Evolutionary conservation across 2,329 filamentous ascomycete species (phyloP).

Genomic region (Colletotrichum sp.): DNA sequence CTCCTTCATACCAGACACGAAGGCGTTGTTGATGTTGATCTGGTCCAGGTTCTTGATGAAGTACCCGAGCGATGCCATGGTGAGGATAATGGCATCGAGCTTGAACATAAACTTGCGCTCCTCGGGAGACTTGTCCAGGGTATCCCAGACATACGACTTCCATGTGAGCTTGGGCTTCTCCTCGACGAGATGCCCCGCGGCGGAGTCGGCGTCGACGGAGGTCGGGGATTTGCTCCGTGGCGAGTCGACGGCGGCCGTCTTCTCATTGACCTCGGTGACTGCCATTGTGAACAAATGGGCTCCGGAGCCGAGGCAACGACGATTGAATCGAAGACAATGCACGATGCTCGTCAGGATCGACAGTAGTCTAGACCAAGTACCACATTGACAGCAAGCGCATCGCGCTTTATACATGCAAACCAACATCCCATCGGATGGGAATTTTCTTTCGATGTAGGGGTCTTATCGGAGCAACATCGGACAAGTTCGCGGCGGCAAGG

Average conservation of each 20-base stretch:
- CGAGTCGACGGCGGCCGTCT: neutral
- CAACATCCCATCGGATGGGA: neutral
- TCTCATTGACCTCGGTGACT: neutral
- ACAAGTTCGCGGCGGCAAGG: no score
- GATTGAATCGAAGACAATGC: neutral
- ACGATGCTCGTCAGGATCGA: neutral
- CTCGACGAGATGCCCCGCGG: constrained; percentile 19
- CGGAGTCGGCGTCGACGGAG: neutral
- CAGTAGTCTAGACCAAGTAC: neutral
- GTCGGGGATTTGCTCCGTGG: constrained; percentile 3
- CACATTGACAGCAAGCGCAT: neutral
- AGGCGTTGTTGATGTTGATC: constrained; percentile 40
- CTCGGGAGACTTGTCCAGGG: constrained; percentile 45
- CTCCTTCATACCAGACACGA: constrained; percentile 31
- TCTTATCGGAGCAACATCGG: neutral
- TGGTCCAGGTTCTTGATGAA: constrained; percentile 35
- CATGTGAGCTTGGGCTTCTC: constrained; percentile 43
- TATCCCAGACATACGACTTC: constrained; percentile 56
- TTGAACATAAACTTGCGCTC: constrained; percentile 47
- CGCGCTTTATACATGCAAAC: neutral
- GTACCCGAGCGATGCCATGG: constrained; percentile 32
- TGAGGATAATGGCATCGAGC: constrained; percentile 43
- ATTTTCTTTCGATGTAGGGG: neutral
- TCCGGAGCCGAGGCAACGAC: neutral
- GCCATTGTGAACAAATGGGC: neutral